Base-by-base conservation (phyloP, 2,329 filamentous ascomycete genomes). In the Ophiostoma sp. region DNA sequence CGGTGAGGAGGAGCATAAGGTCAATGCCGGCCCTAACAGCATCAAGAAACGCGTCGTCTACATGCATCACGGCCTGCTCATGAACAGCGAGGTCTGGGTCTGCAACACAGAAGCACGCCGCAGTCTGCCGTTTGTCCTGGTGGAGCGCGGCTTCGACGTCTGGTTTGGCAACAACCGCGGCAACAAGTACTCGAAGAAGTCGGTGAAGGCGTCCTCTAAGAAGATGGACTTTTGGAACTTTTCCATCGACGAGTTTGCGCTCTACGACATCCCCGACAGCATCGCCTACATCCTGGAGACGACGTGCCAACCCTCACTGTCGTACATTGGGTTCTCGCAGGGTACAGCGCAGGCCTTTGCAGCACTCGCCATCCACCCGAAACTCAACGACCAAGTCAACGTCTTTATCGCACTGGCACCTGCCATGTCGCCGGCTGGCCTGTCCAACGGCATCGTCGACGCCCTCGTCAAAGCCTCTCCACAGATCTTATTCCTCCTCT, bases 71-170 rank as follows among this genome's bases (percentile, higher is more conserved):
- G 95, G 94, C 8, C 84, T 99, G 69, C 85, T 99, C 75, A 99
- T 99, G 95, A 98, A 97, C 79, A 97, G 93, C 74, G 95, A 99
- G 78, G 94, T 99, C 45, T 99, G 95, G 95, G 92, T 98, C 8
- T 96, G 92, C 75, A 80, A 94, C 76, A 96, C 94, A 0, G 91
- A 97, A 73, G 88, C 89, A 73, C 85, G 96, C 77, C 86, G 93
- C 73, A 94, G 90, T 73, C 81, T 99, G 52, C 92, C 95, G 0
- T 98, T 99, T 76, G 85, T 90, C 73, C 82, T 99, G 60, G 92
- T 96, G 0, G 92, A 97, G 75, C 85, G 86, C 74, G 95, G 95
- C 2, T 99, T 96, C 74, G 95, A 99, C 81, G 94, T 98, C 72
- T 99, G 95, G 92, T 83, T 99, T 71, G 95, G 95, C 66, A 99